Base-by-base conservation (phyloP, 202 grass and related monocot genomes). In the Dendrocalamus latiflorus region DNA sequence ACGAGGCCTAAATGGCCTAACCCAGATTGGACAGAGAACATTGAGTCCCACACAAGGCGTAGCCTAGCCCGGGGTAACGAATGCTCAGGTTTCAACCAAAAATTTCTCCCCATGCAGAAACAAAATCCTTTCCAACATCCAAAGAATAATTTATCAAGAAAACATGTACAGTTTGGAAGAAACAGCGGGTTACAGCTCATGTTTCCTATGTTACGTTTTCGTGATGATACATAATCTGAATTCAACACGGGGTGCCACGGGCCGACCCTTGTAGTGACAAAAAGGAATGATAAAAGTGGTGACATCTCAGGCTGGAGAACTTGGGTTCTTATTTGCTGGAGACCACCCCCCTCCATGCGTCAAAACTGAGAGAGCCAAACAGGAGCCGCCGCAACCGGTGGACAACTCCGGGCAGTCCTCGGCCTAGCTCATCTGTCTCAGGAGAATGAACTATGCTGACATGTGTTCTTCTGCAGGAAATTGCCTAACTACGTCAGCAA, bases 221-320 rank as follows among this genome's bases (percentile, higher is more conserved):
- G 17, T 66, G 65, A 86, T 67, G 49, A 43, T 84, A 68, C 69
- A 65, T 66, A 25, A 41, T 28, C 25, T 37, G 50, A 59, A 75
- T 64, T 48, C n/a, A 78, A 39, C 28, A 21, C 9, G 24, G 8
- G 54, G 15, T 10, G 11, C 47, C 21, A 85, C 54, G 6, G n/a
- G n/a, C n/a, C n/a, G n/a, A 33, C 24, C 18, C 15, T 28, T 55
- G 6, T 26, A 49, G 12, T 47, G 14, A 26, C 14, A 49, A 12
- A 11, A 41, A 42, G 8, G 39, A 41, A 41, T 37, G 36, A 6
- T 6, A 37, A 6, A 37, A n/a, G n/a, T 6, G 11, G 1, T 36
- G 20, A 86, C 78, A 86, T 51, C 36, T 82, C 72, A 78, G 65
- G 6, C 26, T 51, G 47, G 65, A 89, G 74, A 77, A 62, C 72